A percentile compares a stretch with the other conserved stretches of the same genome.
Evolutionary conservation across 345 rosid species (phyloP).

Genomic region (Eucalyptus fibrosa): DNA sequence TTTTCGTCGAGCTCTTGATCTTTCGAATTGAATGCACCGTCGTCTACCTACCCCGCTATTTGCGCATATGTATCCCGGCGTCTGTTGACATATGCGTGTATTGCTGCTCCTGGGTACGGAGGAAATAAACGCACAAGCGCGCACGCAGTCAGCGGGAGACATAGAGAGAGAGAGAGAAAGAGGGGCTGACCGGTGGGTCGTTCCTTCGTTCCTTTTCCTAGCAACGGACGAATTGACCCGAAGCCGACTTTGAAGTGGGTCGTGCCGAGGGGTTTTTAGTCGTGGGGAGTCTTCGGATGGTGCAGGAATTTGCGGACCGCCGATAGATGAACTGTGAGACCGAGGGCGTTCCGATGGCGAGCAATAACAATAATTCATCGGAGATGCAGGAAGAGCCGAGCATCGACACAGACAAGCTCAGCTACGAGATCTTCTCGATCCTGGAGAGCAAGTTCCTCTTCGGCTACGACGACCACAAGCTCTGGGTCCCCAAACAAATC

Average conservation of each 20-base stretch:
- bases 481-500: slow-evolving; percentile 45
- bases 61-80: neutral
- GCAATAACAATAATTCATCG: slow-evolving; percentile 7
- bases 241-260: neutral
- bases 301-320: neutral
- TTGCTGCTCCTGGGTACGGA: neutral
- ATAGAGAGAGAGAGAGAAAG: neutral
- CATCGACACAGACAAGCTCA: slow-evolving; percentile 90
- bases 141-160: neutral
- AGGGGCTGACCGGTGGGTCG: neutral
- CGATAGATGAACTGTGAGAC: neutral
- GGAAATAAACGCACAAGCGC: neutral
- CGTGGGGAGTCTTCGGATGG: neutral
- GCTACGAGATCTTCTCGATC: slow-evolving; percentile 94
- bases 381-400: slow-evolving; percentile 91
- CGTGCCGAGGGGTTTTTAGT: neutral
- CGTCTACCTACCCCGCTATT: neutral
- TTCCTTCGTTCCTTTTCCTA: neutral
- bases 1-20: neutral
- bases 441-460: slow-evolving; percentile 87
- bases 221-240: neutral
- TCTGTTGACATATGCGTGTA: neutral
- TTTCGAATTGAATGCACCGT: neutral
- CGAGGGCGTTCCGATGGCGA: slow-evolving; percentile 4
- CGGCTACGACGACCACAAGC: slow-evolving; percentile 80